These are phyloP conservation scores for Volutella citrinella DNA, from an alignment of 2,329 filamentous ascomycete species.

Conservation along the genomic window DNA sequence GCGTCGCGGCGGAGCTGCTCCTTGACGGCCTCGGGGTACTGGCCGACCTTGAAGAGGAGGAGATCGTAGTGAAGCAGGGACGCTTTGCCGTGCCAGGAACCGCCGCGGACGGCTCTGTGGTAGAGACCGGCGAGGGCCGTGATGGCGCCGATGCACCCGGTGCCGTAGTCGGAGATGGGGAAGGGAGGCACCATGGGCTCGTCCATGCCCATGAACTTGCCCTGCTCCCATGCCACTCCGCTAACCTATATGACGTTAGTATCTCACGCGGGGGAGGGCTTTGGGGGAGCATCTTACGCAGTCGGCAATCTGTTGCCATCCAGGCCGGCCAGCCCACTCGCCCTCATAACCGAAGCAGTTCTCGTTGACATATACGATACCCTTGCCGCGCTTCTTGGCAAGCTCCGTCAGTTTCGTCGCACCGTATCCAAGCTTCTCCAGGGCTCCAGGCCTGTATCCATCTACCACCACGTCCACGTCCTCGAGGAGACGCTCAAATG, in stretches of 20 bases:
- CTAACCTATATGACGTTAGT: slow-evolving; percentile 37
- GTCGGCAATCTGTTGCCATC: slow-evolving; percentile 73
- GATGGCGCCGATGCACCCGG: slow-evolving; percentile 68
- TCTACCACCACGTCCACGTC: slow-evolving; percentile 65
- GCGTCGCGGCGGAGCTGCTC: slow-evolving; percentile 45
- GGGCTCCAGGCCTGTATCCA: slow-evolving; percentile 65
- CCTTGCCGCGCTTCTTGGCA: slow-evolving; percentile 53
- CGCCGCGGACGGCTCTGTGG: slow-evolving; percentile 58
- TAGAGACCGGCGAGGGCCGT: slow-evolving; percentile 63
- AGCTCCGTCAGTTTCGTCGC: slow-evolving; percentile 51
- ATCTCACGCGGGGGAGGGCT: not conserved
- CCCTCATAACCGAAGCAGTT: slow-evolving; percentile 64
- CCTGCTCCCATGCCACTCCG: slow-evolving; percentile 60
- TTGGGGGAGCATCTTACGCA: slow-evolving; percentile 37
- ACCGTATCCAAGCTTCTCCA: slow-evolving; percentile 63
- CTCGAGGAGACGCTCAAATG: slow-evolving; percentile 57
- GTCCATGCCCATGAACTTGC: slow-evolving; percentile 56
- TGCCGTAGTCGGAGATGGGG: slow-evolving; percentile 65
- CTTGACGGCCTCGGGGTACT: slow-evolving; percentile 53
- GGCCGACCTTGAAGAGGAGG: slow-evolving; percentile 58
- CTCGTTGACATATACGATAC: slow-evolving; percentile 66
- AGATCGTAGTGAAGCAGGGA: slow-evolving; percentile 68
- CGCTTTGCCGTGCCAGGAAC: slow-evolving; percentile 63
- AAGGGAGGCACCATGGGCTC: slow-evolving; percentile 66
- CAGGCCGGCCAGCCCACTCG: slow-evolving; percentile 61